A percentile compares a stretch with the other conserved stretches of the same genome.
Conservation (phyloP, 1,284 basidiomycete genomes). For the Microbotryomycetes sp. region DNA sequence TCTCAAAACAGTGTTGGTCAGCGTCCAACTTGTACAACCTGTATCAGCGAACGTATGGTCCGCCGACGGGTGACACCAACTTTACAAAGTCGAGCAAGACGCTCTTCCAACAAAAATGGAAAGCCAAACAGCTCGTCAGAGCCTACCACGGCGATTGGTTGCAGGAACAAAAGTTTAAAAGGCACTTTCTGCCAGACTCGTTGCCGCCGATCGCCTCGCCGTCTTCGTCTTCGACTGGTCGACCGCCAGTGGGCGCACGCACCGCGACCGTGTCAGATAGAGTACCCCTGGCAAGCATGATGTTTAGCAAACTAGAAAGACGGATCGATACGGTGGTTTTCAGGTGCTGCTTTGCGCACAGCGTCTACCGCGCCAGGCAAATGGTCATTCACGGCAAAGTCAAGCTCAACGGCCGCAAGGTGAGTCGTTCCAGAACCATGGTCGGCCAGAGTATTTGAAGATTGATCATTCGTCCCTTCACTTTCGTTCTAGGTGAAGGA, state of each 20-base stretch:
- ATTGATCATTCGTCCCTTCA: too few relatives aligned
- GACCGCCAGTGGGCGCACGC: neutral
- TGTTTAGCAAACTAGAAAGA: conserved; percentile 89
- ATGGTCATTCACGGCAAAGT: conserved; percentile 84
- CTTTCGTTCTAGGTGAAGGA: conserved; percentile 59
- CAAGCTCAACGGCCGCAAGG: conserved; percentile 79
- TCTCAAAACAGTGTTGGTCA: conserved; percentile 64
- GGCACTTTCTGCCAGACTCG: conserved; percentile 83
- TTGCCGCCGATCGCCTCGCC: conserved; percentile 71
- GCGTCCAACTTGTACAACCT: conserved; percentile 71
- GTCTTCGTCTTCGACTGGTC: conserved; percentile 13
- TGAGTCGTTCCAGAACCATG: conserved; percentile 46
- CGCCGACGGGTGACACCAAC: conserved; percentile 39
- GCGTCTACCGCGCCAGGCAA: conserved; percentile 79
- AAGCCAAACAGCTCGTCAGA: conserved; percentile 77
- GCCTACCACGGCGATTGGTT: conserved; percentile 97
- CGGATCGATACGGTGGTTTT: conserved; percentile 89
- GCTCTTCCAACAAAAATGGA: conserved; percentile 90
- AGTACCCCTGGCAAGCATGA: conserved; percentile 72
- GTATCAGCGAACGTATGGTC: conserved; percentile 55
- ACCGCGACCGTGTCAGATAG: conserved; percentile 11
- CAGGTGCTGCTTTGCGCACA: conserved; percentile 80
- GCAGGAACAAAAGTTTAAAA: conserved; percentile 85
- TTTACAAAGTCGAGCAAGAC: conserved; percentile 59
- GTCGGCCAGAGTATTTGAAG: neutral